Evolutionary conservation across 148 eudicot genomes (phyloP).

Genomic region (Nepenthes gracilis): DNA sequence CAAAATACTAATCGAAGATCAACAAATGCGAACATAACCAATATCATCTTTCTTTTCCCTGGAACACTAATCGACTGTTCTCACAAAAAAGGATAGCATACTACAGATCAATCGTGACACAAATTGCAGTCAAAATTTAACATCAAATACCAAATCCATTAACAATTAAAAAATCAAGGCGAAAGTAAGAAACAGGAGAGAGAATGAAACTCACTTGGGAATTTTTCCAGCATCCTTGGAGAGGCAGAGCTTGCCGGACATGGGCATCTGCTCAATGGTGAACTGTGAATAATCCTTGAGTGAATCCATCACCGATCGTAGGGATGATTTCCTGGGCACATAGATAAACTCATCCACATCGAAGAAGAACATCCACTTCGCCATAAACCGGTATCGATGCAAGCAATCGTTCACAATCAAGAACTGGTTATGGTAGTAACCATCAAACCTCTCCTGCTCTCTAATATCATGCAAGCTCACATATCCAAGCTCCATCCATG

Average conservation of each 20-base stretch:
- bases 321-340: conserved; percentile 20
- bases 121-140: too few relatives aligned
- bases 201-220: conserved; percentile 25
- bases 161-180: too few relatives aligned
- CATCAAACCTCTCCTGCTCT: conserved; percentile 67
- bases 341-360: conserved; percentile 60
- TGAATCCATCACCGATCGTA: conserved; percentile 35
- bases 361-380: conserved; percentile 77
- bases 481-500: conserved; percentile 69
- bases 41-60: too few relatives aligned
- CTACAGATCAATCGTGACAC: too few relatives aligned
- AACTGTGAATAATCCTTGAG: conserved; percentile 37
- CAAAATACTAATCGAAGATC: too few relatives aligned
- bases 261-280: conserved; percentile 54
- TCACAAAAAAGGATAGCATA: too few relatives aligned
- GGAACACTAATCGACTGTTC: too few relatives aligned
- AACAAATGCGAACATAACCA: too few relatives aligned
- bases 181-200: too few relatives aligned
- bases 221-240: conserved; percentile 28
- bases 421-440: conserved; percentile 73
- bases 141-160: too few relatives aligned
- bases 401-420: conserved; percentile 61
- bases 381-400: conserved; percentile 44
- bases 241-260: conserved; percentile 52
- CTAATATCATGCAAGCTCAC: conserved; percentile 54